Conservation (phyloP, 1,284 basidiomycete genomes). For the Malassezia nana region DNA sequence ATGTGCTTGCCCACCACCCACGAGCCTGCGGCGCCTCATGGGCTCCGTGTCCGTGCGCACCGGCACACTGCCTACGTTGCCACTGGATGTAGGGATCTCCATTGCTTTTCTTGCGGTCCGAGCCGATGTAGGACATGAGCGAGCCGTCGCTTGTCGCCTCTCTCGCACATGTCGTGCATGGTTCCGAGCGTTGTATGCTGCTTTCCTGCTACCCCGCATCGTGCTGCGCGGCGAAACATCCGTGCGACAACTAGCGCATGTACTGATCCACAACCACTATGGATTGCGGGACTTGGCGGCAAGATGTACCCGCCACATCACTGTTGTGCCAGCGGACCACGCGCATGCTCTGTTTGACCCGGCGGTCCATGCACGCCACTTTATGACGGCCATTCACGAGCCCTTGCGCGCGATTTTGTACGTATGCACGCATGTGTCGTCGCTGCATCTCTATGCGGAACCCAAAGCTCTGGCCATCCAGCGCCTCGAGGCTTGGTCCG, state of each 20-base stretch:
- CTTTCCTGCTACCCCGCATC: not conserved
- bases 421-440: not conserved
- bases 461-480: conserved; percentile 2
- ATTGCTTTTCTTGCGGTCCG: not conserved
- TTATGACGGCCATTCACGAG: not conserved
- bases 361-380: not conserved
- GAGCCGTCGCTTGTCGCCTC: not conserved
- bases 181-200: not conserved
- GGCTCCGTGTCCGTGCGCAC: not conserved
- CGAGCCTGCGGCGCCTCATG: not conserved
- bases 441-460: not conserved
- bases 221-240: not conserved
- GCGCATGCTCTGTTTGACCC: conserved; percentile 5
- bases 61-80: not conserved
- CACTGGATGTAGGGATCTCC: not conserved
- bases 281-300: not conserved
- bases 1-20: not conserved
- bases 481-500: not conserved
- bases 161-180: conserved; percentile 7
- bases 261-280: not conserved
- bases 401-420: not conserved
- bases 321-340: not conserved
- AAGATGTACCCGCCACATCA: not conserved
- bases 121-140: not conserved
- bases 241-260: not conserved